These are phyloP conservation scores for Knoxia roxburghii DNA, from an alignment of 257 asterid genomes.

Conservation along the genomic window DNA sequence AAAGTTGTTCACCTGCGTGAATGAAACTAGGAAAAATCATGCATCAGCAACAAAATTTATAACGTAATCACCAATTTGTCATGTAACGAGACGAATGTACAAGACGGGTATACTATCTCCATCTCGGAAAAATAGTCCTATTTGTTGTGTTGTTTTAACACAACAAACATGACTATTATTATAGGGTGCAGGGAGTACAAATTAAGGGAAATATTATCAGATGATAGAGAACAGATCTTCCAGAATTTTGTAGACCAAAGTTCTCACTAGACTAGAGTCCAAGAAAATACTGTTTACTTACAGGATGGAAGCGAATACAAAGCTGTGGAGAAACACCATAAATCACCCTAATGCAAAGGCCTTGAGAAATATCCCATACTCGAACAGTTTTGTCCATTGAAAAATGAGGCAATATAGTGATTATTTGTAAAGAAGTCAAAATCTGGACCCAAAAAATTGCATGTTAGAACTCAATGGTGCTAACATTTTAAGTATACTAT, in stretches of 20 bases:
- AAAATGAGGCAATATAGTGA: conserved; percentile 88
- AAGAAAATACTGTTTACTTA: conserved; percentile 36
- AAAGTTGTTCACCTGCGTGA: conserved; percentile 85
- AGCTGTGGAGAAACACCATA: conserved; percentile 82
- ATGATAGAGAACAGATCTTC: neutral
- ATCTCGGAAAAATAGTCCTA: too few relatives aligned
- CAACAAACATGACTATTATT: too few relatives aligned
- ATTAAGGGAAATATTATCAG: neutral
- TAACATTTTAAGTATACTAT: neutral
- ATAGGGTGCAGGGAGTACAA: too few relatives aligned
- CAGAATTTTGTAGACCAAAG: too few relatives aligned
- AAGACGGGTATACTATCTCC: too few relatives aligned
- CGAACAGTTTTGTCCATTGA: conserved; percentile 90
- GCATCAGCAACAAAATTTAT: conserved; percentile 5
- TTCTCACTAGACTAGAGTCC: neutral
- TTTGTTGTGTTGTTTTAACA: too few relatives aligned
- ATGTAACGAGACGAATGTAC: too few relatives aligned
- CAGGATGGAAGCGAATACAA: conserved; percentile 97
- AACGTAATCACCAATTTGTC: neutral
- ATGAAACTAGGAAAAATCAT: conserved; percentile 12
- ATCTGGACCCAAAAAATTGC: conserved; percentile 48
- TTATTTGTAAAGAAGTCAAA: conserved; percentile 96
- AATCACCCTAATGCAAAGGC: conserved; percentile 92
- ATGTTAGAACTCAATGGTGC: conserved; percentile 18
- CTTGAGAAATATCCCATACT: conserved; percentile 91